Evolutionary conservation across 1,284 basidiomycete species (phyloP).

Genomic region (Papiliotrema laurentii): DNA sequence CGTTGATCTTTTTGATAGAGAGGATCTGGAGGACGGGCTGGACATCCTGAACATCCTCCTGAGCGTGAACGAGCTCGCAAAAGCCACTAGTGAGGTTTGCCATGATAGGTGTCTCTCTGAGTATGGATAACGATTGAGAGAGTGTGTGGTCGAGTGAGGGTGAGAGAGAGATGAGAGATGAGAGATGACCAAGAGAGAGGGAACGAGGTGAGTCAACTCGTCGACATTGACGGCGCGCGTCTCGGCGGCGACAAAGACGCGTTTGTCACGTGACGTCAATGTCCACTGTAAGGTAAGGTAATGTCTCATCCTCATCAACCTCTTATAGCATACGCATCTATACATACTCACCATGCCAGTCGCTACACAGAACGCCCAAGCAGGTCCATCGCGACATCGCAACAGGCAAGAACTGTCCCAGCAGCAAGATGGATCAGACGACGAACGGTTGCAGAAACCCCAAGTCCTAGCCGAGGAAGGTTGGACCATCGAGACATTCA

Average conservation of each 20-base stretch:
- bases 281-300: background rate
- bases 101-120: slow-evolving; percentile 15
- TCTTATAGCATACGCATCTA: slow-evolving; percentile 8
- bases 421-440: background rate
- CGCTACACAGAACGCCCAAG: slow-evolving; percentile 1
- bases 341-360: slow-evolving; percentile 1
- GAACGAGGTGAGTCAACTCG: slow-evolving; percentile 3
- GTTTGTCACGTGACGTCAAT: slow-evolving; percentile 7
- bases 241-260: slow-evolving; percentile 8
- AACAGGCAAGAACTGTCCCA: background rate
- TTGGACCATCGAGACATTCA: slow-evolving; percentile 5
- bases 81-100: slow-evolving; percentile 40
- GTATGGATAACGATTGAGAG: background rate
- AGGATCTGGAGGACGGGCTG: slow-evolving; percentile 72
- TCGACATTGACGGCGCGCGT: background rate
- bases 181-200: slow-evolving; percentile 5
- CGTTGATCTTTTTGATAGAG: slow-evolving; percentile 68
- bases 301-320: background rate
- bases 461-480: background rate
- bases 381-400: background rate
- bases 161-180: slow-evolving; percentile 4
- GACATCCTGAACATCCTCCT: slow-evolving; percentile 39
- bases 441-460: background rate
- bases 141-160: background rate
- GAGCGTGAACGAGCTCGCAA: slow-evolving; percentile 26